These are phyloP conservation scores for Candida nonsorbophila DNA, from an alignment of 805 yeast species.

Conservation along the genomic window DNA sequence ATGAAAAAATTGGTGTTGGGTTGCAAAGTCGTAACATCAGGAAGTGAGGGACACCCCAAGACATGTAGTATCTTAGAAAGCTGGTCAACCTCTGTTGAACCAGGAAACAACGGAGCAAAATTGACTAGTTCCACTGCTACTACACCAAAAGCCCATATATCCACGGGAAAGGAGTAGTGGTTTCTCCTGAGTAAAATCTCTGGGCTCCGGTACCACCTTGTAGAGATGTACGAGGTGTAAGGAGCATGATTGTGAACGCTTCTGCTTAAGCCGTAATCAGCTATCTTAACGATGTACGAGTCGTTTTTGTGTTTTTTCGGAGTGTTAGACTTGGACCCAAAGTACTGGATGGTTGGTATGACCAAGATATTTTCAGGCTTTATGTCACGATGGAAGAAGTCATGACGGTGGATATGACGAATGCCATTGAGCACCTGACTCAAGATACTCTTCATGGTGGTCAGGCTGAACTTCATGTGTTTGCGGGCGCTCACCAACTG, in stretches of 20 bases:
- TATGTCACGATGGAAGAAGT: slow-evolving; percentile 81
- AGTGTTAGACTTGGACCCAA: slow-evolving; percentile 33
- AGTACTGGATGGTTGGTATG: slow-evolving; percentile 51
- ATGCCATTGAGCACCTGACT: slow-evolving; percentile 73
- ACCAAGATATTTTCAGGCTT: slow-evolving; percentile 91
- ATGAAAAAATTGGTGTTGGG: slow-evolving; percentile 9
- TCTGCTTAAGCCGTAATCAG: slow-evolving; percentile 78
- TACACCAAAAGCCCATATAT: slow-evolving; percentile 83
- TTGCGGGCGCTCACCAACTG: slow-evolving; percentile 68
- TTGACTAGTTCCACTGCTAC: slow-evolving; percentile 72
- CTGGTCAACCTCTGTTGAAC: slow-evolving; percentile 75
- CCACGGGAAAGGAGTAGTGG: slow-evolving; percentile 63
- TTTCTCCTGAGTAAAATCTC: slow-evolving; percentile 66
- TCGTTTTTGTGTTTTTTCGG: slow-evolving; percentile 37
- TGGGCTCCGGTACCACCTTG: slow-evolving; percentile 85
- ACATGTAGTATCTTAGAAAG: slow-evolving; percentile 58
- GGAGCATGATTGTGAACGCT: slow-evolving; percentile 46
- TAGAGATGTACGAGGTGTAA: slow-evolving; percentile 73
- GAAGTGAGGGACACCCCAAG: slow-evolving; percentile 66
- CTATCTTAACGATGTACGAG: slow-evolving; percentile 62
- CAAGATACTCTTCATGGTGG: slow-evolving; percentile 59
- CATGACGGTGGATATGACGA: slow-evolving; percentile 68
- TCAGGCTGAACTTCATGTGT: slow-evolving; percentile 46
- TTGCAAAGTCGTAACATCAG: slow-evolving; percentile 9
- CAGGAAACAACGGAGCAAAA: slow-evolving; percentile 79